A percentile compares a stretch with the other conserved stretches of the same genome.
These are phyloP conservation scores for Daldinia childiae DNA, from an alignment of 495 filamentous ascomycete genomes.

Conservation along the genomic window DNA sequence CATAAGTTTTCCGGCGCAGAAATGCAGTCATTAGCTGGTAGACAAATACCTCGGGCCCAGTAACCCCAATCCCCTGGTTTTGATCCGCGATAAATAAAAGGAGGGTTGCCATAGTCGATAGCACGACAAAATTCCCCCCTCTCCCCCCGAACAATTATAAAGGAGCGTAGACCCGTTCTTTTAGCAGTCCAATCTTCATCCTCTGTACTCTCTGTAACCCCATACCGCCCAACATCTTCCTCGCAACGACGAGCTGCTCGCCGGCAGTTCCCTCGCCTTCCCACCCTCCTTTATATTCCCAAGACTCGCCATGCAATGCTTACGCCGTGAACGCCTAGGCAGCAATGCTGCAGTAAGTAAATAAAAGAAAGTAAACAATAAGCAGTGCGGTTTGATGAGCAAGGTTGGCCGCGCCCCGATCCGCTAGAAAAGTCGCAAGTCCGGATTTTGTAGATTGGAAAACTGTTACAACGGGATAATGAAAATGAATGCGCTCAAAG, in stretches of 20 bases:
- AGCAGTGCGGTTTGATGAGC: not conserved
- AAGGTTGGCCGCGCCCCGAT: not conserved
- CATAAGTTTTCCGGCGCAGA: constrained; percentile 25
- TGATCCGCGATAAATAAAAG: constrained; percentile 14
- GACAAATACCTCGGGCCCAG: constrained; percentile 5
- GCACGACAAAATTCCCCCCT: constrained; percentile 10
- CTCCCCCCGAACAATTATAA: constrained; percentile 21
- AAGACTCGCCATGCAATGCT: constrained; percentile 38
- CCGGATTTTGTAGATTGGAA: not conserved
- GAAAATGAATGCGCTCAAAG: not conserved
- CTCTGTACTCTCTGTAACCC: constrained; percentile 2
- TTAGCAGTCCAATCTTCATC: constrained; percentile 34
- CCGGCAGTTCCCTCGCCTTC: constrained; percentile 28
- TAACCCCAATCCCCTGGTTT: constrained; percentile 8
- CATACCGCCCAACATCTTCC: constrained; percentile 1
- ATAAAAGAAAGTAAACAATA: constrained; percentile 8
- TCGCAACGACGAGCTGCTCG: constrained; percentile 33
- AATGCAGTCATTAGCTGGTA: constrained; percentile 37
- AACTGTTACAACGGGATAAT: not conserved
- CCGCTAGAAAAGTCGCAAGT: not conserved
- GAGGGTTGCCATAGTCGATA: constrained; percentile 10
- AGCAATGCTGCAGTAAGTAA: not conserved
- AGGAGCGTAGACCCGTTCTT: constrained; percentile 28
- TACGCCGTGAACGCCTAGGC: constrained; percentile 36
- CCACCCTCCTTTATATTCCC: constrained; percentile 29